A percentile compares a stretch with the other conserved stretches of the same genome.
phyloP scores from a whole-genome alignment of 1,284 basidiomycete genomes.

The Cryptococcus neoformans region DNA sequence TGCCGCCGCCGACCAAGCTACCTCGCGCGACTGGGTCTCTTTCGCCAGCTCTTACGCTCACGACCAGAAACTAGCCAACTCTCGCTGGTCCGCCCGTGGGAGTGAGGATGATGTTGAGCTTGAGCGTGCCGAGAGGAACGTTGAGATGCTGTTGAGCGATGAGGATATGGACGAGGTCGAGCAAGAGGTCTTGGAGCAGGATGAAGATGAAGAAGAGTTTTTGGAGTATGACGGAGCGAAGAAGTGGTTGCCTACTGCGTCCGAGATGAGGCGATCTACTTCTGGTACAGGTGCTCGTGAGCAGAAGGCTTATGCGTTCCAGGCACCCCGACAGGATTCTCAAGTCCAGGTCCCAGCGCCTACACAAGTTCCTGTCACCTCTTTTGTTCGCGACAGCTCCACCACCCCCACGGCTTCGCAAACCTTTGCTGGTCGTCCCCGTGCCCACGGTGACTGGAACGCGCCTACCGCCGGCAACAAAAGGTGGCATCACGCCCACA shows the following conservation, averaged over 20 bases:
- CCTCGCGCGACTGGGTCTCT: constrained; percentile 19
- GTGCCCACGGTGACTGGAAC: too few relatives aligned
- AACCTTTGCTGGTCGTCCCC: not conserved
- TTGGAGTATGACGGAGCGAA: constrained; percentile 35
- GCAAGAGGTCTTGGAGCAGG: constrained; percentile 11
- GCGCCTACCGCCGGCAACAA: too few relatives aligned
- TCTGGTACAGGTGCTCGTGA: constrained; percentile 7
- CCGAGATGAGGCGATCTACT: constrained; percentile 19
- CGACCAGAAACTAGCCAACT: not conserved
- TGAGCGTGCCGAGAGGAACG: constrained; percentile 18
- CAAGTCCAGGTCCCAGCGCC: not conserved
- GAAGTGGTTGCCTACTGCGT: constrained; percentile 22
- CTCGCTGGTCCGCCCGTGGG: not conserved
- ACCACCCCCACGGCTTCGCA: constrained; percentile 3
- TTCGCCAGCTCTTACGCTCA: constrained; percentile 17
- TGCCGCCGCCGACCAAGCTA: constrained; percentile 24
- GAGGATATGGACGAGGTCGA: constrained; percentile 13
- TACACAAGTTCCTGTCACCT: not conserved
- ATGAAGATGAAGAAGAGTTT: constrained; percentile 28
- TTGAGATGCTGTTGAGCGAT: constrained; percentile 21
- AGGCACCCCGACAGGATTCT: not conserved
- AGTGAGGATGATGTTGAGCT: constrained; percentile 13
- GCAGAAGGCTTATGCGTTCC: too few relatives aligned
- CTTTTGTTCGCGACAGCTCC: constrained; percentile 3
- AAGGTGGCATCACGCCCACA: constrained; percentile 2